phyloP scores from a whole-genome alignment of 768 basidiomycete species.

The Strobilomyces confusus region DNA sequence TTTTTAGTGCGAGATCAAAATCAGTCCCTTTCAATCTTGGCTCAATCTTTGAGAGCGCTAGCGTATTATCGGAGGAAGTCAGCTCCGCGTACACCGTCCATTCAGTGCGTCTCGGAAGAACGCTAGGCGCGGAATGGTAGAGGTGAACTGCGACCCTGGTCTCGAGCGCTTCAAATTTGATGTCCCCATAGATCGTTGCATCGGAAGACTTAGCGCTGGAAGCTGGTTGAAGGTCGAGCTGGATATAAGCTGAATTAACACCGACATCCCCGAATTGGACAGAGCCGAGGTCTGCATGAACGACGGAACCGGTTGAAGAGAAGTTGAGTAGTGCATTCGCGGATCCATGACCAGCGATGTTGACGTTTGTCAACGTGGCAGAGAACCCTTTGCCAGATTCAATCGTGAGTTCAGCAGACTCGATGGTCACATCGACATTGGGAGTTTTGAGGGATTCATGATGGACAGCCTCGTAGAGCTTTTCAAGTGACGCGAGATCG shows the following conservation, averaged over 20 bases:
- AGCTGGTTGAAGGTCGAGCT: slow-evolving; percentile 5
- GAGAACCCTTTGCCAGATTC: slow-evolving; percentile 1
- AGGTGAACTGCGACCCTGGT: slow-evolving; percentile 1
- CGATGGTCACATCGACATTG: slow-evolving; percentile 1
- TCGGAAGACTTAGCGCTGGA: neutral
- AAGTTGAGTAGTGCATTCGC: neutral
- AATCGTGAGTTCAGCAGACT: slow-evolving; percentile 1
- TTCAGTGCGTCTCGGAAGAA: slow-evolving; percentile 2
- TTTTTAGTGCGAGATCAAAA: slow-evolving; percentile 2
- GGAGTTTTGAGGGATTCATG: slow-evolving; percentile 1
- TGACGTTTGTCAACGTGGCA: neutral
- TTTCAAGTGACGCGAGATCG: neutral
- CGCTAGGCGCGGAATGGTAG: neutral
- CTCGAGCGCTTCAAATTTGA: slow-evolving; percentile 1
- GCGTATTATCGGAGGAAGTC: neutral
- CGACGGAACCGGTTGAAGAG: slow-evolving; percentile 1
- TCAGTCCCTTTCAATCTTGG: slow-evolving; percentile 1
- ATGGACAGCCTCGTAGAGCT: neutral
- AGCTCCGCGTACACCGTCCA: slow-evolving; percentile 3
- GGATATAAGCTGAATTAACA: neutral
- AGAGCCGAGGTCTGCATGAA: slow-evolving; percentile 1
- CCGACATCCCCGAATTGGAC: neutral
- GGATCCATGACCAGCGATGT: neutral
- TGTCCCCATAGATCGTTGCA: slow-evolving; percentile 1
- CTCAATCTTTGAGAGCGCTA: slow-evolving; percentile 5